Base-by-base conservation (phyloP, 352 stramenopile genomes). In the Phytopythium chamaehyphon region DNA sequence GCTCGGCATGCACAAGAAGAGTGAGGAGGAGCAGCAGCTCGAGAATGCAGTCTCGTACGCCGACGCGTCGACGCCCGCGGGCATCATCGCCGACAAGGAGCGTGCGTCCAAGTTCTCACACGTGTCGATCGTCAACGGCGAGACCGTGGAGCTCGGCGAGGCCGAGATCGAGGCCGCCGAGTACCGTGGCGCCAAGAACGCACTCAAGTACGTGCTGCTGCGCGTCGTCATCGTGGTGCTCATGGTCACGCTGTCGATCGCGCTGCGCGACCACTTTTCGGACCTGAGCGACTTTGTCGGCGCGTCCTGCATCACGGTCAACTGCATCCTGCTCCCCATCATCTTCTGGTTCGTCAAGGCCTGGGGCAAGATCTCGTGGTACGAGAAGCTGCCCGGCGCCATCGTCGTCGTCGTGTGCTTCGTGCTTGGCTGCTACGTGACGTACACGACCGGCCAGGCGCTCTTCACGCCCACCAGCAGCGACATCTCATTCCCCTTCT, bases 271-370 rank as follows among this genome's bases (percentile, higher is more conserved):
- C 51, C 59, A 81, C 38, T 76, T 87, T 33, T 54, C 62, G 23
- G 76, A 84, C 52, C 66, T 87, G 7, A 64, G 68, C 22, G 76
- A 84, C 47, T 84, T 87, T 24, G 64, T 83, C 37, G 76, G 76
- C 16, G 72, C 73, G 3, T 87, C 70, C 18, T 58, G 59, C 49
- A 81, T 80, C 51, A 71, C 73, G 19, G 54, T 73, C 28, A 75
- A 74, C 65, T 87, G 73, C 56, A 81, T 84, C 28, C 69, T 84
- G 18, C 51, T 87, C 37, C 76, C 76, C 3, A 83, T 75, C 33
- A 44, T 64, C 16, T 83, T 83, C 54, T 87, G 84, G 69, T 59
- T 84, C 33, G 71, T 74, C 55, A 80, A 78, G 61, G 58, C 73
- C 15, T 83, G 72, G 71, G 48, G 57, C n/a, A 59, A 61, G 22